These are phyloP conservation scores for Cryphonectria carpinicola DNA, from an alignment of 2,329 filamentous ascomycete species.

Conservation along the genomic window DNA sequence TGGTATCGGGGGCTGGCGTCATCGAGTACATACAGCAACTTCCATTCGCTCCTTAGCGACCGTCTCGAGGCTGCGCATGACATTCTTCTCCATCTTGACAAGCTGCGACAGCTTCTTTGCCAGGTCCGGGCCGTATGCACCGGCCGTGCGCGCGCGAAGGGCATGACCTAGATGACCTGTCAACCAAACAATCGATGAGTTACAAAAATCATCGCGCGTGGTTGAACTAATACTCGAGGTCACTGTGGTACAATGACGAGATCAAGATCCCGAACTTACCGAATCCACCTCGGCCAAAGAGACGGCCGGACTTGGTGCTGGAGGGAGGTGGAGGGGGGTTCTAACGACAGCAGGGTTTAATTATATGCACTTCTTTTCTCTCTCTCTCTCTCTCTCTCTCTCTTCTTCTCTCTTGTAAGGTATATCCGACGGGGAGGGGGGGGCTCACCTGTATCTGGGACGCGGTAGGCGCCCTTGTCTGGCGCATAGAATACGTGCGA, in stretches of 20 bases:
- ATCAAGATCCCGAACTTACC: slow-evolving; percentile 61
- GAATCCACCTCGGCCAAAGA: slow-evolving; percentile 85
- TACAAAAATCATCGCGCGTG: slow-evolving; percentile 2
- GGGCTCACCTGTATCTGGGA: slow-evolving; percentile 68
- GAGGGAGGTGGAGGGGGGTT: slow-evolving; percentile 92
- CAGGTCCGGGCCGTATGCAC: slow-evolving; percentile 81
- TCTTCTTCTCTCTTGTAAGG: background rate
- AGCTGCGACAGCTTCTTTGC: slow-evolving; percentile 97
- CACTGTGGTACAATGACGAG: background rate
- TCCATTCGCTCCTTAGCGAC: slow-evolving; percentile 98
- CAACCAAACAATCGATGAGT: slow-evolving; percentile 28
- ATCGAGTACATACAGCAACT: slow-evolving; percentile 73
- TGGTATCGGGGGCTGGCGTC: too few species aligned
- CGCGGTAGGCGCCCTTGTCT: slow-evolving; percentile 92
- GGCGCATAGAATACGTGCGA: slow-evolving; percentile 98
- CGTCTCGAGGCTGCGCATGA: slow-evolving; percentile 97
- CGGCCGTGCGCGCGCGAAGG: slow-evolving; percentile 74
- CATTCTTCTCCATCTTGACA: slow-evolving; percentile 99
- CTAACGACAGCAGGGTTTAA: slow-evolving; percentile 48
- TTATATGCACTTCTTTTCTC: background rate
- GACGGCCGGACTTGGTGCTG: slow-evolving; percentile 84
- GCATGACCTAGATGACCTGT: slow-evolving; percentile 57
- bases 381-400: too few species aligned
- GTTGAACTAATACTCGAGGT: background rate
- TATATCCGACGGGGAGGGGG: background rate